Base-by-base conservation (phyloP, 768 basidiomycete species). In the Calocera cornea region DNA sequence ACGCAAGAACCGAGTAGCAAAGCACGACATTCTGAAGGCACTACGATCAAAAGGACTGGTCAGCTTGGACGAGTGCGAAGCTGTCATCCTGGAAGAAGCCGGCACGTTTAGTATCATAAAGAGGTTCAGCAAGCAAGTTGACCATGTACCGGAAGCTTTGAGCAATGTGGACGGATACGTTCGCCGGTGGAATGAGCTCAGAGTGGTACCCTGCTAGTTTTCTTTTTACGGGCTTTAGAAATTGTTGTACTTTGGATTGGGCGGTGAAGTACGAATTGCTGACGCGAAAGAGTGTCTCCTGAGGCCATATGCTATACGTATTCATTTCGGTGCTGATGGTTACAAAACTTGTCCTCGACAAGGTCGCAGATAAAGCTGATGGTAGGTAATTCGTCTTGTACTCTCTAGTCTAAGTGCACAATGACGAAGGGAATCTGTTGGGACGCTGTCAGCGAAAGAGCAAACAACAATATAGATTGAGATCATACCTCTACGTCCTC, bases 401-500 rank as follows among this genome's bases (percentile, higher is more conserved):
- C 27, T 60, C 54, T 65, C 64, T 65, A 65, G 36, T 44, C 38
- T 40, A 65, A 12, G 64, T 70, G 40, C 22, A 93, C 84, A 66
- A 92, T 84, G 72, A 92, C 84, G 81, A 92, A 93, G 0, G 90
- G 90, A 27, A 93, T 88, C 89, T 90, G 68, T 0, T 38, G 33
- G 38, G 17, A 29, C 19, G 17, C 8, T 14, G n/a, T n/a, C 70
- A 68, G 49, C n/a, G 50, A 11, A 68, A 5, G 19, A n/a, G 22
- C 19, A 64, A 2, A 65, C 31, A 63, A 31, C 27, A 64, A 34
- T 34, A 64, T 22, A 34, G 36, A 60, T 34, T 38, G 2, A 8
- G 34, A 34, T 73, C 79, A 66, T 71, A 90, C 93, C 82, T 98
- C 95, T 22, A 98, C 94, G 74, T 97, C 95, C 76, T 97, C 95